Conservation (phyloP, 345 rosid genomes). For the Murraya paniculata region DNA sequence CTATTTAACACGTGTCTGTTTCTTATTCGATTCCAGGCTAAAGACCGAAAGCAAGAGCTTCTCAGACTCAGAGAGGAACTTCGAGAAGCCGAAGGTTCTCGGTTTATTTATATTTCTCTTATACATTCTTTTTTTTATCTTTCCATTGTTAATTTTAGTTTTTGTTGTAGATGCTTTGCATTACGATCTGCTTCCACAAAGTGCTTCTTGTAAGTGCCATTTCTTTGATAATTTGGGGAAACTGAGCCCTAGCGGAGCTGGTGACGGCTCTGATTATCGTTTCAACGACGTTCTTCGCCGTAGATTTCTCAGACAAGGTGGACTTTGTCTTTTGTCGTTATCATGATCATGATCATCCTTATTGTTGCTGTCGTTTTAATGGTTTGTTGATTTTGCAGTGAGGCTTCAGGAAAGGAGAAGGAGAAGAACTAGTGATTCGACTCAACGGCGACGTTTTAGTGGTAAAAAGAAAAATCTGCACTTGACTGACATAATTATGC, state of each 20-base stretch:
- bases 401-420: constrained; percentile 45
- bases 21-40: constrained; percentile 48
- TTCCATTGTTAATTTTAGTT: neutral
- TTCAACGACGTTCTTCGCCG: constrained; percentile 68
- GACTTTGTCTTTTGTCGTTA: neutral
- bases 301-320: constrained; percentile 82
- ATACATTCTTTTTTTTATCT: no score
- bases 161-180: constrained; percentile 47
- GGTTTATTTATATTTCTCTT: neutral
- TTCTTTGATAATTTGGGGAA: constrained; percentile 82
- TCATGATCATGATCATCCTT: neutral
- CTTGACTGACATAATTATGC: neutral
- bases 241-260: constrained; percentile 31
- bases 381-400: constrained; percentile 38
- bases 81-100: constrained; percentile 71
- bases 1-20: neutral
- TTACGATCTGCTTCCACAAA: constrained; percentile 56
- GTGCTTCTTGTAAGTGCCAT: constrained; percentile 78
- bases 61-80: constrained; percentile 69
- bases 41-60: constrained; percentile 77
- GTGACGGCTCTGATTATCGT: constrained; percentile 44
- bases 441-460: constrained; percentile 33
- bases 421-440: constrained; percentile 34
- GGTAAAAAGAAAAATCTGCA: constrained; percentile 26
- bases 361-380: neutral